phyloP scores from a whole-genome alignment of 306 rosid genomes.

The Castanospermum australe region DNA sequence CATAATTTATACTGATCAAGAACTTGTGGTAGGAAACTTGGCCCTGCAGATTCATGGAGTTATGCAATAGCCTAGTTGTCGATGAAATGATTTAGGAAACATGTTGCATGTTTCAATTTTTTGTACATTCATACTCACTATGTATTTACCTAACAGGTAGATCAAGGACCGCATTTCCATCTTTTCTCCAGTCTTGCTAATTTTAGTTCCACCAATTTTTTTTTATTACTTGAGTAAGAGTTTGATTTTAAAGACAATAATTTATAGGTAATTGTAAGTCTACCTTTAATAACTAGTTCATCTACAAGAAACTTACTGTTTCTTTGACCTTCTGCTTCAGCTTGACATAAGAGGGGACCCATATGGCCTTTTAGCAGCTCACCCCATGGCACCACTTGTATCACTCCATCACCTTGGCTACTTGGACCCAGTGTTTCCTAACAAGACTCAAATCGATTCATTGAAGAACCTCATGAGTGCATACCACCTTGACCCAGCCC shows the following conservation, averaged over 20 bases:
- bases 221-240: background rate
- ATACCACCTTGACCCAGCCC: constrained; percentile 61
- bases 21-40: background rate
- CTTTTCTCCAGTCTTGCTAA: background rate
- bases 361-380: constrained; percentile 83
- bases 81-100: background rate
- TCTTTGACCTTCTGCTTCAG: constrained; percentile 40
- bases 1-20: background rate
- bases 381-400: constrained; percentile 80
- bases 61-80: background rate
- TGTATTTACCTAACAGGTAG: background rate
- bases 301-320: background rate
- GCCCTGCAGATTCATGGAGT: background rate
- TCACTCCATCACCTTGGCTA: constrained; percentile 86
- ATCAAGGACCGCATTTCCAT: background rate
- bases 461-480: constrained; percentile 52
- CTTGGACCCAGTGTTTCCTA: constrained; percentile 61
- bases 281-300: background rate
- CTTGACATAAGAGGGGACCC: constrained; percentile 75
- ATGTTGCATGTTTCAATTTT: background rate
- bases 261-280: background rate
- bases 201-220: background rate
- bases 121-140: background rate
- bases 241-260: background rate
- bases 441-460: constrained; percentile 48